A percentile compares a stretch with the other conserved stretches of the same genome.
Conservation (phyloP, 495 filamentous ascomycete genomes). For the Talaromyces adpressus region DNA sequence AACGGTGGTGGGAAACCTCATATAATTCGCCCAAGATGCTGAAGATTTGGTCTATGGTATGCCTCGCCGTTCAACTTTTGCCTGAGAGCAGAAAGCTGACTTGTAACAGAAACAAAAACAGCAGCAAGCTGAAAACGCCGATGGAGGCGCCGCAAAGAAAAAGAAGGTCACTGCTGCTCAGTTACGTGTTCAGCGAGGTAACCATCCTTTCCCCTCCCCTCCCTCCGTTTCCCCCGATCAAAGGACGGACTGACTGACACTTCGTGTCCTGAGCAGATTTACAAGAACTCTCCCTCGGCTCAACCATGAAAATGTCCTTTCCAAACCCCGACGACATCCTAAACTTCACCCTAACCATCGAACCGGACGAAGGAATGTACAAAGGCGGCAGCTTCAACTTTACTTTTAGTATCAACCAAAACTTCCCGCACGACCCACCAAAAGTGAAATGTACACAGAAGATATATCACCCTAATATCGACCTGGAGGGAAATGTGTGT, state of each 20-base stretch:
- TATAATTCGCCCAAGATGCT: conserved; percentile 62
- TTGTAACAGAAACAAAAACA: conserved; percentile 69
- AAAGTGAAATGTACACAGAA: conserved; percentile 98
- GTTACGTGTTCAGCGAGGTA: conserved; percentile 94
- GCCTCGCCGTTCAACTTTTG: conserved; percentile 13
- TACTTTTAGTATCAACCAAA: conserved; percentile 83
- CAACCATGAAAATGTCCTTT: conserved; percentile 88
- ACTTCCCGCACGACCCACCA: conserved; percentile 95
- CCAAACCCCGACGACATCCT: conserved; percentile 94
- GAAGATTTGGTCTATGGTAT: conserved; percentile 99
- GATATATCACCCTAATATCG: conserved; percentile 94
- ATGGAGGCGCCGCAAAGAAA: conserved; percentile 69
- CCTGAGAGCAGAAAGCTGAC: not conserved
- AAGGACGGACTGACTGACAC: not conserved
- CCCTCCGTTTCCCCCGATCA: no score
- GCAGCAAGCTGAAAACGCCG: conserved; percentile 86
- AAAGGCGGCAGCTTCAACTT: conserved; percentile 85
- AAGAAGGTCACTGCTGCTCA: conserved; percentile 98
- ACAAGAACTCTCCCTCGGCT: conserved; percentile 80
- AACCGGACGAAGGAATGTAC: conserved; percentile 98
- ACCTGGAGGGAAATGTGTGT: conserved; percentile 95
- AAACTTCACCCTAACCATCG: conserved; percentile 88
- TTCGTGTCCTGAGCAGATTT: conserved; percentile 51
- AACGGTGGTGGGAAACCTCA: not conserved
- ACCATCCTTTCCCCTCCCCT: not conserved